Percentiles rank a stretch among this genome's conserved stretches.
Evolutionary conservation across 2,329 filamentous ascomycete genomes (phyloP).

Genomic region (Colletotrichum kahawae): DNA sequence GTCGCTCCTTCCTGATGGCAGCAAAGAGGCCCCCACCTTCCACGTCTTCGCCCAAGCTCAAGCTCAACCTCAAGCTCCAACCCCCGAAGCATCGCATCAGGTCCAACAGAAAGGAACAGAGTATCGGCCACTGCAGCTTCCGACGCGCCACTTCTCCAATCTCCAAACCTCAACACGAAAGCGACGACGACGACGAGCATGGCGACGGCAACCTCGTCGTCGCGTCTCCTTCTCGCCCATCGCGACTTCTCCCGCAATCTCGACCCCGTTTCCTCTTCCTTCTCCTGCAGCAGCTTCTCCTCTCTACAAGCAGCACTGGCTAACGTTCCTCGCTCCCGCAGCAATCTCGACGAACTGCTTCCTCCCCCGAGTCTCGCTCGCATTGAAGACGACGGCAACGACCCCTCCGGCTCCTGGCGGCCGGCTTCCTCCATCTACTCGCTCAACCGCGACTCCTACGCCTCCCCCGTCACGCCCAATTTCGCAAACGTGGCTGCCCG

Average conservation of each 20-base stretch:
- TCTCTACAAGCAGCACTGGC: neutral
- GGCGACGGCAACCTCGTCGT: neutral
- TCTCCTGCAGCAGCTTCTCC: neutral
- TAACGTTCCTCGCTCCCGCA: neutral
- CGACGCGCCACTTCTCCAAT: neutral
- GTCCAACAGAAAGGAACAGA: neutral
- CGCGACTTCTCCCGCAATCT: neutral
- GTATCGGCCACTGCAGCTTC: neutral
- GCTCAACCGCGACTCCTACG: neutral
- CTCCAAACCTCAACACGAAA: neutral
- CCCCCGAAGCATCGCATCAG: neutral
- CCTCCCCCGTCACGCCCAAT: slow-evolving; percentile 15
- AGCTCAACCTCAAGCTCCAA: slow-evolving; percentile 2
- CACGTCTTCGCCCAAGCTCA: neutral
- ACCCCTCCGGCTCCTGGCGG: slow-evolving; percentile 7
- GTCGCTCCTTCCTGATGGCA: neutral
- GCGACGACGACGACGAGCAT: neutral
- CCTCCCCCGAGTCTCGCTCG: slow-evolving; percentile 1
- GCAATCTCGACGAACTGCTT: slow-evolving; percentile 1
- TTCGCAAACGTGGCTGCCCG: slow-evolving; percentile 25
- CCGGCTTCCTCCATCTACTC: slow-evolving; percentile 22
- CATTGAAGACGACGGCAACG: neutral
- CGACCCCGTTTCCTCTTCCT: neutral
- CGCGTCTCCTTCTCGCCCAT: neutral
- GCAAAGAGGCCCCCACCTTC: neutral